A percentile compares a stretch with the other conserved stretches of the same genome.
phyloP scores from a whole-genome alignment of 2,329 filamentous ascomycete species.

The Dactylellina haptotyla region DNA sequence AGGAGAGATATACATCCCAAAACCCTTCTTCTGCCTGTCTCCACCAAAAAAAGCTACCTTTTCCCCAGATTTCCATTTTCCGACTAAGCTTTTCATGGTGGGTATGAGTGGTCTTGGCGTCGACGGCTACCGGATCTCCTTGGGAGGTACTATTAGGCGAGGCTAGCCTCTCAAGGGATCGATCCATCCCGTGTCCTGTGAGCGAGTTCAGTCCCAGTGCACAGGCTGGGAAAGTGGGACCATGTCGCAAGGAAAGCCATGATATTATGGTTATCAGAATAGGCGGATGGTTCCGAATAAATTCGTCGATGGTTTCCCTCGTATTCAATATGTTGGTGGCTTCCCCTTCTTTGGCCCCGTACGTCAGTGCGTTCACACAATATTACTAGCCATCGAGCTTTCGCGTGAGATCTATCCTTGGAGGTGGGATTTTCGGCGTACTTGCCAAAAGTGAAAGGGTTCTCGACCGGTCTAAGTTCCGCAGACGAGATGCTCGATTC shows the following conservation, averaged over 20 bases:
- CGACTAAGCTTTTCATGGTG: constrained; percentile 16
- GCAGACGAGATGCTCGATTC: not conserved
- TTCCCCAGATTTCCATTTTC: constrained; percentile 43
- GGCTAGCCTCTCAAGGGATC: constrained; percentile 10
- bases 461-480: constrained; percentile 26
- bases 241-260: constrained; percentile 8
- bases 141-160: constrained; percentile 18
- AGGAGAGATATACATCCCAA: not conserved
- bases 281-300: constrained; percentile 24
- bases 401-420: constrained; percentile 9
- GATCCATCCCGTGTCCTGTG: constrained; percentile 22
- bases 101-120: constrained; percentile 16
- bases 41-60: too few species aligned
- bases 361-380: constrained; percentile 38
- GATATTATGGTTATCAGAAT: constrained; percentile 7
- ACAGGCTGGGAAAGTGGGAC: not conserved
- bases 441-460: constrained; percentile 40
- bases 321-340: constrained; percentile 35
- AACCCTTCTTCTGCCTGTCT: not conserved
- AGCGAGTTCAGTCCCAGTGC: not conserved
- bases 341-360: constrained; percentile 11
- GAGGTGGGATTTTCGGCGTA: constrained; percentile 14
- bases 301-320: not conserved
- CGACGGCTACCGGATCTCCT: constrained; percentile 10
- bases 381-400: constrained; percentile 19